phyloP scores from a whole-genome alignment of 2,329 filamentous ascomycete genomes.

The Davidsoniella virescens region DNA sequence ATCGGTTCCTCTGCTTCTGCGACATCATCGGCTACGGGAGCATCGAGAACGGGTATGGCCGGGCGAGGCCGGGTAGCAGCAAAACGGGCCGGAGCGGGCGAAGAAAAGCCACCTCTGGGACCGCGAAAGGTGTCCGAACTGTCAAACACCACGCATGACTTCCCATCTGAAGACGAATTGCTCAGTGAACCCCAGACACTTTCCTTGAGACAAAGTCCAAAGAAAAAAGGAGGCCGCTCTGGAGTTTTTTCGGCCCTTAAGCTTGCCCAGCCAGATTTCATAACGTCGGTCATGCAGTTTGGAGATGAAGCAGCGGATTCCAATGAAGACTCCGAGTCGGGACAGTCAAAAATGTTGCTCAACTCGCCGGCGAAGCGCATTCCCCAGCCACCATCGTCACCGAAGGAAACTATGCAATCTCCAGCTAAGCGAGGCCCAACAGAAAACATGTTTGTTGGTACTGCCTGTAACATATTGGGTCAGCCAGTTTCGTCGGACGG shows the following conservation, averaged over 20 bases:
- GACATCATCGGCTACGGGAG: constrained; percentile 9
- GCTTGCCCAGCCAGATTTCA: too few species aligned
- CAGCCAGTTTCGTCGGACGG: constrained; percentile 16
- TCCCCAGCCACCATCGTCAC: constrained; percentile 26
- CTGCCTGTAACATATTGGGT: constrained; percentile 13
- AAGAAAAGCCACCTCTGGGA: constrained; percentile 37
- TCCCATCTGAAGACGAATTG: constrained; percentile 34
- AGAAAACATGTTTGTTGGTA: constrained; percentile 16
- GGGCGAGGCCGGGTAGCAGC: constrained; percentile 19
- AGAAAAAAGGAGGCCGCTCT: constrained; percentile 23
- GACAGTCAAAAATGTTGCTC: constrained; percentile 21
- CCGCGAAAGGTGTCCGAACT: constrained; percentile 50
- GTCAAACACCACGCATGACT: constrained; percentile 16
- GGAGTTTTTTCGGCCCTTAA: too few species aligned
- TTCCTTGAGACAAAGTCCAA: constrained; percentile 37
- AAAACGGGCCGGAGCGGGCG: constrained; percentile 19
- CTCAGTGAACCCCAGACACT: constrained; percentile 35
- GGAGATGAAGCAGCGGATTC: background rate
- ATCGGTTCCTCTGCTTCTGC: constrained; percentile 16
- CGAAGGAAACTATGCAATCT: constrained; percentile 39
- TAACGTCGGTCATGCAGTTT: too few species aligned
- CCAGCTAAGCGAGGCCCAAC: constrained; percentile 38
- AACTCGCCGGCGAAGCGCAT: constrained; percentile 39
- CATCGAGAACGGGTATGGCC: constrained; percentile 15
- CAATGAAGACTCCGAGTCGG: background rate